These are phyloP conservation scores for Exserohilum turcica DNA, from an alignment of 2,329 filamentous ascomycete species.

Conservation along the genomic window DNA sequence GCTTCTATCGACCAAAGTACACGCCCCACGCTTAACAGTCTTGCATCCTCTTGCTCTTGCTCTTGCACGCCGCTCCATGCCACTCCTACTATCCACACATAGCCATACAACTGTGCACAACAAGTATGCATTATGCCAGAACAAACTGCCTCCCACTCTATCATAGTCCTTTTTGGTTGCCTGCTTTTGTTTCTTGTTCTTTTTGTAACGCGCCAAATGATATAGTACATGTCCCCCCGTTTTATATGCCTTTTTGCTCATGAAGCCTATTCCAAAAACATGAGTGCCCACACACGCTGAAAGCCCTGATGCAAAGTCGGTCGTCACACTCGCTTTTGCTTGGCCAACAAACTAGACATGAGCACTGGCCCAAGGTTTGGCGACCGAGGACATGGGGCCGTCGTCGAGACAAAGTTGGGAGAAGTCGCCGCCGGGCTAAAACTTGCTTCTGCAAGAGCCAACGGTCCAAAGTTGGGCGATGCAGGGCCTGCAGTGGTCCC, in stretches of 20 bases:
- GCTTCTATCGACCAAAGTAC: too few species aligned
- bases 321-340: too few species aligned
- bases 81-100: neutral
- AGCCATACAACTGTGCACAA: neutral
- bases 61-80: neutral
- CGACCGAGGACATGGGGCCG: neutral
- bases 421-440: slow-evolving; percentile 9
- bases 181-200: neutral
- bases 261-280: too few species aligned
- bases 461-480: slow-evolving; percentile 13
- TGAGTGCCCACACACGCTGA: too few species aligned
- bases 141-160: neutral
- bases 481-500: neutral
- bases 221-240: too few species aligned
- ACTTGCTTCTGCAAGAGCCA: neutral
- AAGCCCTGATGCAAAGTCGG: too few species aligned
- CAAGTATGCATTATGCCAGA: neutral
- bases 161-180: neutral
- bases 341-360: neutral
- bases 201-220: neutral
- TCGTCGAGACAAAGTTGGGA: slow-evolving; percentile 18
- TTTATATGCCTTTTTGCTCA: too few species aligned
- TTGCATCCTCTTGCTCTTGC: too few species aligned
- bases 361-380: slow-evolving; percentile 7
- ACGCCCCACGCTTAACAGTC: too few species aligned